Evolutionary conservation across 2,329 filamentous ascomycete genomes (phyloP).

Genomic region (Diaporthe sp.): DNA sequence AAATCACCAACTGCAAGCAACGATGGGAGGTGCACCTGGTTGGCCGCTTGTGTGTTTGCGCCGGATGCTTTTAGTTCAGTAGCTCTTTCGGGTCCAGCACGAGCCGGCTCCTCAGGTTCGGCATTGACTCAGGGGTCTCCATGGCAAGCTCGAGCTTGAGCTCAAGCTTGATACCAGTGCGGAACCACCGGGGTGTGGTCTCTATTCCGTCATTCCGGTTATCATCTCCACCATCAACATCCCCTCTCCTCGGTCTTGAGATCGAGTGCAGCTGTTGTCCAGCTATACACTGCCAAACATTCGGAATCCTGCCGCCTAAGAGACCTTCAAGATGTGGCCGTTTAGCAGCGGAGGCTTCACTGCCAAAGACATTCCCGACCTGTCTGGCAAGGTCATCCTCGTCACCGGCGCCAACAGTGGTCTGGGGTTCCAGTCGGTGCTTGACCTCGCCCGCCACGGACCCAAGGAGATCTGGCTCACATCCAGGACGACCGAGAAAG

Average conservation of each 20-base stretch:
- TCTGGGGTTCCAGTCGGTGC: constrained; percentile 56
- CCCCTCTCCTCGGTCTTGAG: background rate
- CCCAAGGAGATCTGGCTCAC: constrained; percentile 45
- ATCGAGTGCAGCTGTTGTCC: background rate
- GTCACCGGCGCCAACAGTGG: constrained; percentile 62
- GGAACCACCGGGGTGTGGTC: background rate
- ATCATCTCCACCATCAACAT: background rate
- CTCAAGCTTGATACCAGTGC: background rate
- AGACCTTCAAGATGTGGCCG: constrained; percentile 24
- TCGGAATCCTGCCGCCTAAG: background rate
- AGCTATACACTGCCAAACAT: background rate
- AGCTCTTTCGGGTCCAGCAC: background rate
- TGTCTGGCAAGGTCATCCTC: constrained; percentile 54
- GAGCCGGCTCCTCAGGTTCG: constrained; percentile 9
- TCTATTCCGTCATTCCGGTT: background rate
- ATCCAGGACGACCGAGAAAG: constrained; percentile 50
- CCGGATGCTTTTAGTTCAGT: no score
- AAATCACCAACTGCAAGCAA: background rate
- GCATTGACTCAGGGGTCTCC: background rate
- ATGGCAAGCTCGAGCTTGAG: background rate
- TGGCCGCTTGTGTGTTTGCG: background rate
- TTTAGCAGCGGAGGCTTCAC: constrained; percentile 41
- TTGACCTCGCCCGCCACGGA: constrained; percentile 53
- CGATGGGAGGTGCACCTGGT: background rate
- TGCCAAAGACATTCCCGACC: constrained; percentile 50